Conservation (phyloP, 2,329 filamentous ascomycete genomes). For the Fusarium sulawesiense region DNA sequence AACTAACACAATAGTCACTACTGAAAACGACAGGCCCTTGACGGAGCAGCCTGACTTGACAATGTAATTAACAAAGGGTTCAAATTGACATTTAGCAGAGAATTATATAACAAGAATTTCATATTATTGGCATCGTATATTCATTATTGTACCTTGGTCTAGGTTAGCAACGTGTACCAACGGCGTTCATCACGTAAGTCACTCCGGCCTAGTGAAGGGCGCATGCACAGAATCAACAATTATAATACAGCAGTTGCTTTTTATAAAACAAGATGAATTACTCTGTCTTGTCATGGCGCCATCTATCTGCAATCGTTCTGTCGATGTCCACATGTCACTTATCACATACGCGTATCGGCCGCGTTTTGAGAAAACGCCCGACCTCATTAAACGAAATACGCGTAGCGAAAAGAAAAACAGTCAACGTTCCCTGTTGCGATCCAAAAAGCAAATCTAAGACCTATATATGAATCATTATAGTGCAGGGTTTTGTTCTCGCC, state of each 20-base stretch:
- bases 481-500: neutral
- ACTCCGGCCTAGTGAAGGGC: no score
- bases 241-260: neutral
- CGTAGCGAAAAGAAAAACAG: rapidly evolving
- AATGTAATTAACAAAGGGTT: no score
- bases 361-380: rapidly evolving
- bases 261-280: neutral
- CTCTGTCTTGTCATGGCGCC: neutral
- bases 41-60: no score
- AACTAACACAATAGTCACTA: no score
- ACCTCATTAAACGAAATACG: neutral
- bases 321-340: rapidly evolving
- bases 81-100: no score
- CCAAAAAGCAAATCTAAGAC: neutral
- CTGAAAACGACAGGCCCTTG: no score
- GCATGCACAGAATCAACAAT: no score
- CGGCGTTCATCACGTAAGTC: no score
- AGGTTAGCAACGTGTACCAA: no score
- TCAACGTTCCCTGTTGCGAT: neutral
- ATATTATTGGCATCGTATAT: no score
- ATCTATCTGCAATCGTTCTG: neutral
- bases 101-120: no score
- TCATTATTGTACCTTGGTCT: no score
- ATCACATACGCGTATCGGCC: neutral
- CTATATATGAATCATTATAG: neutral